phyloP scores from a whole-genome alignment of 2,329 filamentous ascomycete species.

The Colletotrichum aenigma region DNA sequence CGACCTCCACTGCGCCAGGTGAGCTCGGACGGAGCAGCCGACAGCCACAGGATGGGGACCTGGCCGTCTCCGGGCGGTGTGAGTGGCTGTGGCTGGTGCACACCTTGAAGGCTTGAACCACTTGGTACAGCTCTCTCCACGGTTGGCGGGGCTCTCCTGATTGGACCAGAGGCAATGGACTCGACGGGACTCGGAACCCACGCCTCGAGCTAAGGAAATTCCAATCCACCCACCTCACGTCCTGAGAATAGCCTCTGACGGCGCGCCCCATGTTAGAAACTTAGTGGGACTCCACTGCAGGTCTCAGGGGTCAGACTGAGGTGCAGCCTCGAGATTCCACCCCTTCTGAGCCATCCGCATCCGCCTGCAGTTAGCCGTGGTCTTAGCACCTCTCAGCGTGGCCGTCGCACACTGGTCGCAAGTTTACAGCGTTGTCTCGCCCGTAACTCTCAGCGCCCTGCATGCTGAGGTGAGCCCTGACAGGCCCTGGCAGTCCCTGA shows the following conservation, averaged over 20 bases:
- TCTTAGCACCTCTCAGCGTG: not conserved
- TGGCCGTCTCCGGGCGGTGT: not conserved
- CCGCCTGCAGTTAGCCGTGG: not conserved
- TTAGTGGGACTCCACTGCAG: not conserved
- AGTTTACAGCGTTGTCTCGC: conserved; percentile 7
- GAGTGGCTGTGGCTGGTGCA: not conserved
- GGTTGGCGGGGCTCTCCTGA: not conserved
- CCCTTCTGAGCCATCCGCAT: not conserved
- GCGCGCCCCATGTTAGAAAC: not conserved
- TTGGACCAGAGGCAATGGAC: not conserved
- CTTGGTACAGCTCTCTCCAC: not conserved
- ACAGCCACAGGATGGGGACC: not conserved
- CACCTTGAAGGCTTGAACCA: not conserved
- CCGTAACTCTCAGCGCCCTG: not conserved
- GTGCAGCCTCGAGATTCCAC: not conserved
- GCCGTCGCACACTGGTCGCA: not conserved
- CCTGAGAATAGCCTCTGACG: not conserved
- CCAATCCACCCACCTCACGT: not conserved
- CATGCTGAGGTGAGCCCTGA: not conserved
- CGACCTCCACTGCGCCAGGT: not conserved
- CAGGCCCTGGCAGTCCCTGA: conserved; percentile 1
- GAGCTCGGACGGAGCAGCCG: not conserved
- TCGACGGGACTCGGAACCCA: not conserved
- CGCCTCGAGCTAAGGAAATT: not conserved
- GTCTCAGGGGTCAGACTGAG: conserved; percentile 4